A percentile compares a stretch with the other conserved stretches of the same genome.
Evolutionary conservation across 352 stramenopile species (phyloP).

Genomic region (Globisporangium middletonii): DNA sequence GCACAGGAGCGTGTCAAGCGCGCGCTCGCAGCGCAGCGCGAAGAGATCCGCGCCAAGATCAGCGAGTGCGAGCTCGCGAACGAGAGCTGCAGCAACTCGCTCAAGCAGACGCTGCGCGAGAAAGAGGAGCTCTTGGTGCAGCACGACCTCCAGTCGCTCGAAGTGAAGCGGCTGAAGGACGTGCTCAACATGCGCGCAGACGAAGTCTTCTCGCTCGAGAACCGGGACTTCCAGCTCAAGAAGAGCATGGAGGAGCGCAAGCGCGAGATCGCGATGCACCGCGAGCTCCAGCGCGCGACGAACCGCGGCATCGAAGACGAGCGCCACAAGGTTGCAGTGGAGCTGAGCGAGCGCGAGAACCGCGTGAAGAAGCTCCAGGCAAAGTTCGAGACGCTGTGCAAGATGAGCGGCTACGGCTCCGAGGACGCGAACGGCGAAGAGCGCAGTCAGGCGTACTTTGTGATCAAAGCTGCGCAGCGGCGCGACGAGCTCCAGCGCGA

Average conservation of each 20-base stretch:
- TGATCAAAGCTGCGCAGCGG: constrained; percentile 94
- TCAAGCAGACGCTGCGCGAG: constrained; percentile 76
- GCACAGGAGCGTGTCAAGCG: constrained; percentile 71
- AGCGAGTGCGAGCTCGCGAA: constrained; percentile 90
- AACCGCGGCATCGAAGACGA: constrained; percentile 91
- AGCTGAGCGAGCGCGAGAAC: constrained; percentile 84
- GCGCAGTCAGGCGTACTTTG: constrained; percentile 91
- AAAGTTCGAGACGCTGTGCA: constrained; percentile 92
- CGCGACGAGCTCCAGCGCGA: constrained; percentile 94
- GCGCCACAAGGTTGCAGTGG: constrained; percentile 89
- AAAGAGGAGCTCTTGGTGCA: constrained; percentile 93
- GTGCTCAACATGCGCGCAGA: constrained; percentile 85
- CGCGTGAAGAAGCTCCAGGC: constrained; percentile 89
- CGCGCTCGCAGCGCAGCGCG: constrained; percentile 63
- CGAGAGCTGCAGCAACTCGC: constrained; percentile 71
- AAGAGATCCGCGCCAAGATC: constrained; percentile 78
- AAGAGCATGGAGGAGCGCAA: constrained; percentile 94
- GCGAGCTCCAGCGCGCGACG: constrained; percentile 87
- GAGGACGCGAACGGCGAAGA: constrained; percentile 72
- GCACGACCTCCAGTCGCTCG: constrained; percentile 91
- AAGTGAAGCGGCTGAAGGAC: constrained; percentile 90
- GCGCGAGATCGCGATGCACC: constrained; percentile 83
- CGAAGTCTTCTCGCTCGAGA: constrained; percentile 92
- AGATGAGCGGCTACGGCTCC: constrained; percentile 57
- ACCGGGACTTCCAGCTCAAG: constrained; percentile 90